Conservation (phyloP, 164 flowering plant genomes). For the Pachysandra terminalis region DNA sequence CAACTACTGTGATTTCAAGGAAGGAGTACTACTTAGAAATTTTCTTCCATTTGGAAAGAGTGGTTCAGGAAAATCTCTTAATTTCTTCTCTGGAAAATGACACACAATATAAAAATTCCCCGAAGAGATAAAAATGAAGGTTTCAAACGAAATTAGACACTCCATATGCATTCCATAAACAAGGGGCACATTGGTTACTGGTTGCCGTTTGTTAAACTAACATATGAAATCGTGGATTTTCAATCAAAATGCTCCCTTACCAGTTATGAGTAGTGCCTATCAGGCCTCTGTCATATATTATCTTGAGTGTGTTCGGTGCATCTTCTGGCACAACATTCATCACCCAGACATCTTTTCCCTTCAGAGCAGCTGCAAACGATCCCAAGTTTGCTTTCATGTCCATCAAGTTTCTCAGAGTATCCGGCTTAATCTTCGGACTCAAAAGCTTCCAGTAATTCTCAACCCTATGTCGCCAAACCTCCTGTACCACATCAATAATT, state of each 20-base stretch:
- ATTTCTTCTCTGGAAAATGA: too few species aligned
- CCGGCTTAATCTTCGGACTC: conserved; percentile 44
- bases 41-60: too few species aligned
- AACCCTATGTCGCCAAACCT: conserved; percentile 64
- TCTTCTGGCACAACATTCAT: conserved; percentile 93
- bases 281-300: conserved; percentile 79
- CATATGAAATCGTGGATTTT: background rate
- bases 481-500: conserved; percentile 39
- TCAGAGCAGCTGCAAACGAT: conserved; percentile 85
- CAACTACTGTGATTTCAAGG: too few species aligned
- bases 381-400: conserved; percentile 92
- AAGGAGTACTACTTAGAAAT: too few species aligned
- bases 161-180: too few species aligned
- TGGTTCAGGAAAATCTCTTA: too few species aligned
- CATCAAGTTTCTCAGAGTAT: conserved; percentile 75
- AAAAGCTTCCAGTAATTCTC: conserved; percentile 67
- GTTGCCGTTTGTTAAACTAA: background rate
- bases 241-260: conserved; percentile 29
- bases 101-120: too few species aligned
- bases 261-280: conserved; percentile 77
- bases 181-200: too few species aligned
- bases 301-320: conserved; percentile 81
- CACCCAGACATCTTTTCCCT: conserved; percentile 79
- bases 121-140: too few species aligned
- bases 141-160: too few species aligned